Conservation (phyloP, 192 early-diverging fungal genomes). For the Podila verticillata region DNA sequence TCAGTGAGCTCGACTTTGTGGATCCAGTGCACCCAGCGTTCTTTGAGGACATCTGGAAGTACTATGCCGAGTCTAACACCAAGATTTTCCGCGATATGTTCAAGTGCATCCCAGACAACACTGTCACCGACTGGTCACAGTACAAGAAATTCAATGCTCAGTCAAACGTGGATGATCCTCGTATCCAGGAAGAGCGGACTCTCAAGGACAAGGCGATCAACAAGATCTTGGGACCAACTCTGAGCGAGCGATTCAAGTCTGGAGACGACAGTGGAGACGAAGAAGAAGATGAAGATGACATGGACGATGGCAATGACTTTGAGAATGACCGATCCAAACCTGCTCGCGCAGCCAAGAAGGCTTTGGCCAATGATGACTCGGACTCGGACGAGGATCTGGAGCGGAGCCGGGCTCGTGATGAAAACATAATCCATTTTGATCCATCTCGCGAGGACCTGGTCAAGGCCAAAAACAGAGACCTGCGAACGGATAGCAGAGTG, state of each 20-base stretch:
- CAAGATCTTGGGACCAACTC: slow-evolving; percentile 37
- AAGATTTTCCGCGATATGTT: slow-evolving; percentile 75
- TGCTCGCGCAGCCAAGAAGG: slow-evolving; percentile 14
- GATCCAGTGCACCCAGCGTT: slow-evolving; percentile 78
- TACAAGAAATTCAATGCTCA: slow-evolving; percentile 51
- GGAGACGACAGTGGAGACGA: slow-evolving; percentile 14
- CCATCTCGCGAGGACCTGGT: not conserved
- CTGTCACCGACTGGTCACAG: slow-evolving; percentile 70
- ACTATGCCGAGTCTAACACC: slow-evolving; percentile 69
- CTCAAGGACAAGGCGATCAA: slow-evolving; percentile 43
- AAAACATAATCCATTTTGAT: slow-evolving; percentile 10
- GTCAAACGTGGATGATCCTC: slow-evolving; percentile 42
- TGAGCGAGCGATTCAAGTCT: slow-evolving; percentile 30
- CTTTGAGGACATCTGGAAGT: slow-evolving; percentile 66
- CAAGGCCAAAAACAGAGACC: not conserved
- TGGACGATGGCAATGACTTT: not conserved
- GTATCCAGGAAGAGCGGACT: slow-evolving; percentile 41
- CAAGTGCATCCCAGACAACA: slow-evolving; percentile 83
- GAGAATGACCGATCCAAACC: not conserved
- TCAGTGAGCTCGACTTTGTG: slow-evolving; percentile 52
- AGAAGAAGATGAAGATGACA: slow-evolving; percentile 16
- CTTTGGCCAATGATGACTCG: slow-evolving; percentile 14
- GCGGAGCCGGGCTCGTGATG: slow-evolving; percentile 6
- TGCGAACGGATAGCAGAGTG: slow-evolving; percentile 21
- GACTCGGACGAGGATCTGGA: slow-evolving; percentile 20